Evolutionary conservation across 1,284 basidiomycete genomes (phyloP).

Genomic region (Singerocomus rubriflavus): DNA sequence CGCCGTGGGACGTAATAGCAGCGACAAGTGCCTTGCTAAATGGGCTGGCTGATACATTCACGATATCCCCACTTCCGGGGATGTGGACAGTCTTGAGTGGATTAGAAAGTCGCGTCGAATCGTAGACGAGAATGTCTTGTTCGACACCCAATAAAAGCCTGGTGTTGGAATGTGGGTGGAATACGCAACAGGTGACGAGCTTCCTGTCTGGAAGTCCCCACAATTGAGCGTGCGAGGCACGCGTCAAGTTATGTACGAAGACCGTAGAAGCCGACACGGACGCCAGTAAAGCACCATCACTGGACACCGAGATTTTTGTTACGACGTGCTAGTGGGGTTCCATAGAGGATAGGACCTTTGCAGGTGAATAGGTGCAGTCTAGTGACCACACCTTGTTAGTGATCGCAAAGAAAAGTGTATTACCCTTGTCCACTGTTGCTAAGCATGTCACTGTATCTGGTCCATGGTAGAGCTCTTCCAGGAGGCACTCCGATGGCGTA

Average conservation of each 20-base stretch:
- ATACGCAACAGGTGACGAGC: slow-evolving; percentile 45
- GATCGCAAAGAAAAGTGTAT: slow-evolving; percentile 45
- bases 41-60: slow-evolving; percentile 59
- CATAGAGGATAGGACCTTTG: slow-evolving; percentile 54
- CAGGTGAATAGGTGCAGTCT: slow-evolving; percentile 46
- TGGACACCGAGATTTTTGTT: slow-evolving; percentile 54
- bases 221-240: slow-evolving; percentile 48
- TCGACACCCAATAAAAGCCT: slow-evolving; percentile 54
- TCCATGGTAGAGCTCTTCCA: slow-evolving; percentile 41
- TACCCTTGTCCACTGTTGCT: slow-evolving; percentile 42
- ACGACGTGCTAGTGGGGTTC: slow-evolving; percentile 56
- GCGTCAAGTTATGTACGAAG: slow-evolving; percentile 55
- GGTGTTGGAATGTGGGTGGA: slow-evolving; percentile 55
- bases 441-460: slow-evolving; percentile 39
- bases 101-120: slow-evolving; percentile 53
- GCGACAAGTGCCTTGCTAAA: slow-evolving; percentile 70
- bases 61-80: slow-evolving; percentile 45
- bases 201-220: slow-evolving; percentile 45
- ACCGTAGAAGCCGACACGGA: slow-evolving; percentile 49
- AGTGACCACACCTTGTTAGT: slow-evolving; percentile 59
- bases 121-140: slow-evolving; percentile 56
- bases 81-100: slow-evolving; percentile 53
- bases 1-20: slow-evolving; percentile 50
- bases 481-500: slow-evolving; percentile 42
- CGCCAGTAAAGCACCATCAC: slow-evolving; percentile 54